phyloP scores from a whole-genome alignment of 2,329 filamentous ascomycete species.

The Fusarium sp. region DNA sequence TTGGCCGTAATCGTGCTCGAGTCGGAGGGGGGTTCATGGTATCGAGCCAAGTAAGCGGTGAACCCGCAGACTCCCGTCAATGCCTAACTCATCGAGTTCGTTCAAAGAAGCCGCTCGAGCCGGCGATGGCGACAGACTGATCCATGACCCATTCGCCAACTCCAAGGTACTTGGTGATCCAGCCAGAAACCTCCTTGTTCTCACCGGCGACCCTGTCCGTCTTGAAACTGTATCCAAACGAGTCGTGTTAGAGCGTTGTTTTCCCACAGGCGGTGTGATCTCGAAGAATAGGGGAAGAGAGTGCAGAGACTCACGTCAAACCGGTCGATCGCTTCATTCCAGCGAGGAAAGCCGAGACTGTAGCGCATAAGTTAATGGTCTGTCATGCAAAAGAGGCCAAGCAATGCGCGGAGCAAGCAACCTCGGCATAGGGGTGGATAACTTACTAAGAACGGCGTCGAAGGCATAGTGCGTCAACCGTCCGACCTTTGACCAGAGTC shows the following conservation, averaged over 20 bases:
- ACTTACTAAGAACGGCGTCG: slow-evolving; percentile 88
- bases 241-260: slow-evolving; percentile 36
- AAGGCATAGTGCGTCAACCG: slow-evolving; percentile 94
- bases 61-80: not conserved
- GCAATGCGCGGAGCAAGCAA: not conserved
- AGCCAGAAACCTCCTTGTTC: slow-evolving; percentile 81
- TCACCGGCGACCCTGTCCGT: slow-evolving; percentile 81
- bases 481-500: slow-evolving; percentile 81
- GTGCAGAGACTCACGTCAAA: slow-evolving; percentile 78
- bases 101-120: slow-evolving; percentile 89
- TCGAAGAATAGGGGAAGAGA: not conserved
- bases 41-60: slow-evolving; percentile 23
- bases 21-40: slow-evolving; percentile 25
- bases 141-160: slow-evolving; percentile 99
- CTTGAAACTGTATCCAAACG: slow-evolving; percentile 78
- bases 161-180: slow-evolving; percentile 92
- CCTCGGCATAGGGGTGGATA: not conserved
- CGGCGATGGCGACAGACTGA: slow-evolving; percentile 90
- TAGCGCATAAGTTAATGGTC: slow-evolving; percentile 7
- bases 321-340: slow-evolving; percentile 98
- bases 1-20: slow-evolving; percentile 8
- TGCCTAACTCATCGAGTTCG: slow-evolving; percentile 70
- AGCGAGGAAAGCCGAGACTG: slow-evolving; percentile 94
- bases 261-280: not conserved
- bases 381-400: not conserved